These are phyloP conservation scores for Chiua sp. DNA, from an alignment of 1,284 basidiomycete genomes.

Conservation along the genomic window DNA sequence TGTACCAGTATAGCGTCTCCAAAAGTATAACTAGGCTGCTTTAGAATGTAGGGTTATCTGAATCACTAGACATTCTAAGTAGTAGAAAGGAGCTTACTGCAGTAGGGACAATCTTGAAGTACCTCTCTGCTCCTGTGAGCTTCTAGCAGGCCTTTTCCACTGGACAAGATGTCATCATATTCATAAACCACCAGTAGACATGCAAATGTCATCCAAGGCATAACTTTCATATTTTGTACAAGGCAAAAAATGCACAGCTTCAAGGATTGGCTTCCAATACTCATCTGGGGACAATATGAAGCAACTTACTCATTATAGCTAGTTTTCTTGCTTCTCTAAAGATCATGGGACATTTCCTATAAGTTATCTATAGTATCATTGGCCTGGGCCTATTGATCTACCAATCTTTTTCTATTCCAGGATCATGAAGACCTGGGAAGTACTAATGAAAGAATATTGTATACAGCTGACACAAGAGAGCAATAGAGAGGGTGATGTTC, in stretches of 20 bases:
- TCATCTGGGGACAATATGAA: conserved; percentile 1
- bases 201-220: not conserved
- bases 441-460: conserved; percentile 13
- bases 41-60: not conserved
- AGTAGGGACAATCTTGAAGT: not conserved
- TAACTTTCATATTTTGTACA: not conserved
- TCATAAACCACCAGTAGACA: not conserved
- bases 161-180: not conserved
- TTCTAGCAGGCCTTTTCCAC: not conserved
- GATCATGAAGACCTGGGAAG: conserved; percentile 5
- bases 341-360: conserved; percentile 2
- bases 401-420: not conserved
- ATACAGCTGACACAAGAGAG: conserved; percentile 4
- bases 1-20: not conserved
- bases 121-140: not conserved
- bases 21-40: not conserved
- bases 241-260: not conserved
- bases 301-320: conserved; percentile 5
- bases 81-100: not conserved
- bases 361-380: not conserved
- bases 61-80: too few species aligned
- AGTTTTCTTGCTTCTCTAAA: conserved; percentile 10
- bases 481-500: not conserved
- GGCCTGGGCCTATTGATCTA: conserved; percentile 2
- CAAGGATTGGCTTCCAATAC: not conserved